Conservation (phyloP, 495 filamentous ascomycete species). For the Aspergillus asperescens region DNA sequence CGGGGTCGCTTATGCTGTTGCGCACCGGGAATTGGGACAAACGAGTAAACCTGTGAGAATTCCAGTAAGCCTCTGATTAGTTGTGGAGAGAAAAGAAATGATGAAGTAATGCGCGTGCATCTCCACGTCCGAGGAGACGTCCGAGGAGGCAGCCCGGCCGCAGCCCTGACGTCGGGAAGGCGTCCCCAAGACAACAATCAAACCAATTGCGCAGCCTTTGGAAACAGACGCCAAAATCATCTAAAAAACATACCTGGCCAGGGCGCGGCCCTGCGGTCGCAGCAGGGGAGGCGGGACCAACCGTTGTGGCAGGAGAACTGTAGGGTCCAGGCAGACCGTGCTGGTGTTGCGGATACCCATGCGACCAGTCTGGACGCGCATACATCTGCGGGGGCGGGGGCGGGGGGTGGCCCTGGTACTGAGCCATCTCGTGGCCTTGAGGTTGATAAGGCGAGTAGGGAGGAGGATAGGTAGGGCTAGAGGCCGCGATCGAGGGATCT, state of each 20-base stretch:
- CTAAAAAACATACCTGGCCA: slow-evolving; percentile 67
- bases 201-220: slow-evolving; percentile 28
- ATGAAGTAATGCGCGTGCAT: slow-evolving; percentile 29
- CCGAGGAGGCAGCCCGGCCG: slow-evolving; percentile 17
- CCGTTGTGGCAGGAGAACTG: slow-evolving; percentile 54
- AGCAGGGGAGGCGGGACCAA: slow-evolving; percentile 53
- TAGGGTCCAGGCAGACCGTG: slow-evolving; percentile 60
- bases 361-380: slow-evolving; percentile 76
- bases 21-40: slow-evolving; percentile 94
- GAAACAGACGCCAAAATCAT: slow-evolving; percentile 34
- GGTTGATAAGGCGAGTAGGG: slow-evolving; percentile 84
- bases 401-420: slow-evolving; percentile 53
- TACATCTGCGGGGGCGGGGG: slow-evolving; percentile 62
- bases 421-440: slow-evolving; percentile 73
- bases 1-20: slow-evolving; percentile 96
- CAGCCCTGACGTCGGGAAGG: slow-evolving; percentile 19
- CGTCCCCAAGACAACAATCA: slow-evolving; percentile 32
- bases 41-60: slow-evolving; percentile 80
- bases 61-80: slow-evolving; percentile 14
- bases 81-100: slow-evolving; percentile 8
- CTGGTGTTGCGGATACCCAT: slow-evolving; percentile 62
- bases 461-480: slow-evolving; percentile 84
- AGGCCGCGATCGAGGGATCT: slow-evolving; percentile 95
- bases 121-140: slow-evolving; percentile 33
- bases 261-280: slow-evolving; percentile 58